Evolutionary conservation across 139 green algal species (phyloP).

Genomic region (Coelastrella sp.): DNA sequence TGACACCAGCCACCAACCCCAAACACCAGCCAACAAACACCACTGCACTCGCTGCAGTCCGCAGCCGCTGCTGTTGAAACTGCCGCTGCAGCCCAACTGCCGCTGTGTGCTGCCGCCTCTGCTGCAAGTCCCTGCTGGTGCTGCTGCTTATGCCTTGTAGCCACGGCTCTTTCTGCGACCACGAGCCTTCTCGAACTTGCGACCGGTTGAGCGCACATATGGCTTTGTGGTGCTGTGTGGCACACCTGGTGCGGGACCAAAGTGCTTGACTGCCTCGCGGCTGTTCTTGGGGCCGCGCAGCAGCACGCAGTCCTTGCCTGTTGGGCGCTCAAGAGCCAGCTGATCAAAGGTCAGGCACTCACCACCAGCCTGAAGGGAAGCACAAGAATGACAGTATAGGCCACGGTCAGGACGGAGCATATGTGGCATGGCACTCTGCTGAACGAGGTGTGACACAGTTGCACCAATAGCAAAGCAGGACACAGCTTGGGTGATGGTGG

Average conservation of each 20-base stretch:
- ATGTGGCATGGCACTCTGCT: too few species aligned
- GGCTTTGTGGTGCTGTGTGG: slow-evolving; percentile 93
- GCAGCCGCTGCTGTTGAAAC: slow-evolving; percentile 13
- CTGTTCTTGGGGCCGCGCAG: slow-evolving; percentile 96
- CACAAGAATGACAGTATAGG: too few species aligned
- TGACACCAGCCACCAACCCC: slow-evolving; percentile 2
- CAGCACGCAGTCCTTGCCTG: slow-evolving; percentile 92
- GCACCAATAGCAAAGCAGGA: too few species aligned
- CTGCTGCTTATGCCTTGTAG: slow-evolving; percentile 94
- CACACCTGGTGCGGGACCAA: slow-evolving; percentile 91
- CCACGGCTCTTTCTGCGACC: slow-evolving; percentile 92
- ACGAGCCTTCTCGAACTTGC: slow-evolving; percentile 99
- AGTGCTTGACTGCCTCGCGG: slow-evolving; percentile 98
- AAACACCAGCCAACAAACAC: slow-evolving; percentile 4
- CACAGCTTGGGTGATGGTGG: too few species aligned
- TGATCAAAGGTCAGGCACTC: slow-evolving; percentile 99
- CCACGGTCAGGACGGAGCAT: too few species aligned
- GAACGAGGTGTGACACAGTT: too few species aligned
- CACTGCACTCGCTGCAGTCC: background rate
- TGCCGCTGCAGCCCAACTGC: slow-evolving; percentile 25
- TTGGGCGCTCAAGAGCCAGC: slow-evolving; percentile 95
- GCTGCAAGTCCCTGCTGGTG: slow-evolving; percentile 5
- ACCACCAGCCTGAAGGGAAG: slow-evolving; percentile 86
- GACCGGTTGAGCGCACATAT: slow-evolving; percentile 96
- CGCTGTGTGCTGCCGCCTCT: background rate